Base-by-base conservation (phyloP, 2,329 filamentous ascomycete genomes). In the Seiridium cupressi region DNA sequence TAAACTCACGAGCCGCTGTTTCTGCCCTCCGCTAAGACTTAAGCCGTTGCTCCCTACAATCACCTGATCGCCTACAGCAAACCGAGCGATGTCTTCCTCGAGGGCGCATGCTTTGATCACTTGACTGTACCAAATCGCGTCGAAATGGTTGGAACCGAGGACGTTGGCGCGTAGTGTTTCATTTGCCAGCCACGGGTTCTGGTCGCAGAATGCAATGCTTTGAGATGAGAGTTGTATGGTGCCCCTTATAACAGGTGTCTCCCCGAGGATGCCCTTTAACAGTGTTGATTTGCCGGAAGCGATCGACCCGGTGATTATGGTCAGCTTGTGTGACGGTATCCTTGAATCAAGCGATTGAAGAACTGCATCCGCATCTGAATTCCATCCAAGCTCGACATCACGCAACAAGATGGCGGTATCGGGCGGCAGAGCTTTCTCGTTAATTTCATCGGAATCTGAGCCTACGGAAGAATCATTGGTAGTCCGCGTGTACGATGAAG, bases 331-430 rank as follows among this genome's bases (percentile, higher is more conserved):
- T 0, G 61, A 44, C 1, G 61, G 59, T 3, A 78, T 58, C 0
- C 55, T 63, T 4, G 79, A 67, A 26, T 68, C 59, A 13, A 78
- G 59, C 8, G 69, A 54, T 1, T 44, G 55, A 9, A 78, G 62
- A 10, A 66, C 48, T 3, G 57, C 47, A 5, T 58, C 64, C 6
- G 66, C 36, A 26, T 49, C n/a, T 11, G 44, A 6, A 44, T 32
- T 38, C 46, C 44, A 58, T 4, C 44, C 46, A 51, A 58, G 51
- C 8, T 4, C 9, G 36, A 46, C 55, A 13, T 38, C 38, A 10
- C 36, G 32, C 44, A 58, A 8, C 35, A 18, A 5, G 18, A 57
- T 34, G 6, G 54, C 54, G 11, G 8, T 26, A 8, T 31, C n/a
- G 36, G 32, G 6, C 2, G 31, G 9, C n/a, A 38, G 1, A 10